Evolutionary conservation across 2,329 filamentous ascomycete genomes (phyloP), one percentile per base, ranked within the genome.

Genomic region (Nothophoma quercina): DNA sequence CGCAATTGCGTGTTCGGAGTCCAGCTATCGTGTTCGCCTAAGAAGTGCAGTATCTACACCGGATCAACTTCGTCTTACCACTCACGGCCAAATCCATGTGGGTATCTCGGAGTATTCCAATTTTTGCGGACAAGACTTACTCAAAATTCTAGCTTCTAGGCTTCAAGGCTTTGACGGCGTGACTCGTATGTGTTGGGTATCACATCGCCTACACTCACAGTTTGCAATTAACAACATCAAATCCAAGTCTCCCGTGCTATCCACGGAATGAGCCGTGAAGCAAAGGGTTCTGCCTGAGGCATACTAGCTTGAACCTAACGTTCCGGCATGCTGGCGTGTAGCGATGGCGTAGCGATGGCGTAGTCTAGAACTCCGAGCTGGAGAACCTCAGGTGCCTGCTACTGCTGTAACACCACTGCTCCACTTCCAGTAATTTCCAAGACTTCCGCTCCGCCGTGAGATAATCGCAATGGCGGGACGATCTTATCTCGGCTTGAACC

Each of bases 371-470:
- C 29, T 19, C 6, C n/a, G n/a, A 22, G 33, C 32, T 25, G 28
- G 29, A 10, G 32, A 43, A 22, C 28, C 26, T 34, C 28, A 46
- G 16, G 46, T 42, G 40, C 38, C 28, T 40, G 47, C 48, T 33
- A 44, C 28, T 40, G 47, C 48, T 33, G 46, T 30, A 30, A 52
- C 40, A 55, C 44, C 35, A 39, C 28, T 35, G 44, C 41, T 55
- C 35, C 34, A 16, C 39, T 35, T 18, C n/a, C 21, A 42, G 50
- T 12, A 43, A 29, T 34, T n/a, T 32, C 51, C 57, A 59, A 61
- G 55, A 51, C 38, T 49, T 62, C 61, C 58, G 59, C 54, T 57
- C 58, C 57, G 43, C 57, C 53, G 40, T 15, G 28, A n/a, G n/a
- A n/a, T n/a, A n/a, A 33, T 12, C 3, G 29, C n/a, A 22, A 62